phyloP scores from a whole-genome alignment of 2,329 filamentous ascomycete genomes.

The Diplodia sapinea region DNA sequence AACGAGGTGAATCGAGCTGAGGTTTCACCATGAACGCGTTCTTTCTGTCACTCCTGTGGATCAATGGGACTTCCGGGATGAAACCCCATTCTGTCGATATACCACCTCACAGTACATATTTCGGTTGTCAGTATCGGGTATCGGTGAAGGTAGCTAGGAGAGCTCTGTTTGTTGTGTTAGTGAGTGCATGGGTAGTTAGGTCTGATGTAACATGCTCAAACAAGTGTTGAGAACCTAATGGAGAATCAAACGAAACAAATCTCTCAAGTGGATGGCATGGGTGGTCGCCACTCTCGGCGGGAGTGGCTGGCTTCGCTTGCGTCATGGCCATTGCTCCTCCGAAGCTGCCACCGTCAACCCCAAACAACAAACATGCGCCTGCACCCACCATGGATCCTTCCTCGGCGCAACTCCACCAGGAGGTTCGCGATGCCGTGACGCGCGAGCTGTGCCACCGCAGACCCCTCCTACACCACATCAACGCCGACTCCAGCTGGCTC shows the following conservation, averaged over 20 bases:
- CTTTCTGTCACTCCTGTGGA: neutral
- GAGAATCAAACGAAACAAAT: no score
- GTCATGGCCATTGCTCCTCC: constrained; percentile 23
- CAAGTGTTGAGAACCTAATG: neutral
- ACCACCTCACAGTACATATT: constrained; percentile 12
- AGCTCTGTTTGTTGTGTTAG: neutral
- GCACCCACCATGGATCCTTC: constrained; percentile 14
- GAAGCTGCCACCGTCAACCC: constrained; percentile 5
- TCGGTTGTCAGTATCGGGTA: constrained; percentile 11
- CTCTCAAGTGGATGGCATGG: neutral
- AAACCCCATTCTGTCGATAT: neutral
- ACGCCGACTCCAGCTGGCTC: constrained; percentile 71
- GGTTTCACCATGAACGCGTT: neutral
- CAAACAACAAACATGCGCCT: constrained; percentile 6
- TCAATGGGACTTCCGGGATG: neutral
- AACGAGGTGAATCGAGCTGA: neutral
- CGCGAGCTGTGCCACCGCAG: constrained; percentile 49
- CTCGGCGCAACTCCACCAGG: constrained; percentile 49
- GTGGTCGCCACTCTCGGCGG: constrained; percentile 5
- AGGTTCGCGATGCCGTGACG: constrained; percentile 50
- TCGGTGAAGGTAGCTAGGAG: neutral
- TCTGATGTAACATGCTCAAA: neutral
- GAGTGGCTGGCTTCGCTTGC: constrained; percentile 21
- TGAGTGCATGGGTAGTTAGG: neutral
- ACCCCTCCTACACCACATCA: constrained; percentile 67